phyloP scores from a whole-genome alignment of 2,329 filamentous ascomycete species.

The Elsinoe ampelina region DNA sequence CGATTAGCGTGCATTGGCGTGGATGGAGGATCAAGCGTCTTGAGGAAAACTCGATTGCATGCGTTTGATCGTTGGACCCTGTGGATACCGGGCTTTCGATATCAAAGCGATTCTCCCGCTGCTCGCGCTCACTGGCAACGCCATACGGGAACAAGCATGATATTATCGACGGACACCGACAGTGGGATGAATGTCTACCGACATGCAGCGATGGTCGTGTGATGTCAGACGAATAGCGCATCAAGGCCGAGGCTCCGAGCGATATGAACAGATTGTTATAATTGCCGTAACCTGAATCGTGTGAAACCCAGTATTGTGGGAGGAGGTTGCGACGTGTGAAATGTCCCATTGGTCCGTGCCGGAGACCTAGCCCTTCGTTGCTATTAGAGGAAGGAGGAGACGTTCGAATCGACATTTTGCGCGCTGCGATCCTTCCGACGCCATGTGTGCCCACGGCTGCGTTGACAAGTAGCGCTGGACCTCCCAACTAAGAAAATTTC shows the following conservation, averaged over 20 bases:
- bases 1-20: not conserved
- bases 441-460: not conserved
- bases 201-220: not conserved
- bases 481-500: not conserved
- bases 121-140: not conserved
- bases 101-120: not conserved
- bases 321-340: not conserved
- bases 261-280: not conserved
- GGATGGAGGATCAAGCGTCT: not conserved
- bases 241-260: not conserved
- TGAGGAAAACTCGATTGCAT: not conserved
- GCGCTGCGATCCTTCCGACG: constrained; percentile 2
- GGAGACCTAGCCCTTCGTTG: not conserved
- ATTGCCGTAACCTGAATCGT: constrained; percentile 4
- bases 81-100: not conserved
- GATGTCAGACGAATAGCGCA: not conserved
- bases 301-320: not conserved
- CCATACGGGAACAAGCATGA: not conserved
- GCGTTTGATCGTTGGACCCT: not conserved
- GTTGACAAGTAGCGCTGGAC: not conserved
- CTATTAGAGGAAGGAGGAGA: constrained; percentile 1
- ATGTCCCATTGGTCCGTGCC: not conserved
- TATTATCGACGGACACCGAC: not conserved
- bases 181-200: not conserved
- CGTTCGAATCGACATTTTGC: not conserved